phyloP scores from a whole-genome alignment of 208 protist species.

The Paratrypanosoma confusum region DNA sequence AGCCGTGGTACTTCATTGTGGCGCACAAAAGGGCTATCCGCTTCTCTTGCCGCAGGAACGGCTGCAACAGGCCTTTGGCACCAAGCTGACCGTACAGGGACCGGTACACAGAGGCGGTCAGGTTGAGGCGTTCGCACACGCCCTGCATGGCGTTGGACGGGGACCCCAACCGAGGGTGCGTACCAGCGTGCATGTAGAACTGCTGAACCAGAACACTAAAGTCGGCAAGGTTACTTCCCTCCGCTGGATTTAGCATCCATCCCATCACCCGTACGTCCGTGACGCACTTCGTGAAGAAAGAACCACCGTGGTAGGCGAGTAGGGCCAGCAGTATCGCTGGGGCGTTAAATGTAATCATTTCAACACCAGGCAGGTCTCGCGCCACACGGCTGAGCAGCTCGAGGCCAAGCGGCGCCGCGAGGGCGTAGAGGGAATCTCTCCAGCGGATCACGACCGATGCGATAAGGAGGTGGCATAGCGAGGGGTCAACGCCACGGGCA shows the following conservation, averaged over 20 bases:
- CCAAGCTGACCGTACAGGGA: slow-evolving; percentile 69
- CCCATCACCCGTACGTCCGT: slow-evolving; percentile 78
- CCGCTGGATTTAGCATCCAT: slow-evolving; percentile 50
- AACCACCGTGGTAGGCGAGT: slow-evolving; percentile 34
- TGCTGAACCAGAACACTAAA: slow-evolving; percentile 14
- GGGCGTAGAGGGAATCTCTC: slow-evolving; percentile 58
- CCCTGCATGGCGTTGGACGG: slow-evolving; percentile 8
- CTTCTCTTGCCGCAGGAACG: slow-evolving; percentile 81
- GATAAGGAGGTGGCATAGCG: slow-evolving; percentile 26
- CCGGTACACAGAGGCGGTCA: slow-evolving; percentile 64
- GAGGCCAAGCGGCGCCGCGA: slow-evolving; percentile 27
- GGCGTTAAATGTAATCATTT: slow-evolving; percentile 82
- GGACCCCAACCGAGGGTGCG: too few relatives aligned
- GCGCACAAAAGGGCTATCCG: slow-evolving; percentile 61
- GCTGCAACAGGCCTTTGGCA: slow-evolving; percentile 59
- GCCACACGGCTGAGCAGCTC: slow-evolving; percentile 50
- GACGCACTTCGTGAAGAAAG: slow-evolving; percentile 45
- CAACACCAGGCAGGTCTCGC: slow-evolving; percentile 59
- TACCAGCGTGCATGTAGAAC: too few relatives aligned
- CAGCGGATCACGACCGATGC: slow-evolving; percentile 48
- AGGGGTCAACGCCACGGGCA: slow-evolving; percentile 12
- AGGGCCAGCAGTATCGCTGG: slow-evolving; percentile 51
- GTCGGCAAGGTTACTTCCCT: slow-evolving; percentile 10
- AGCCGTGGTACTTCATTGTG: slow-evolving; percentile 61
- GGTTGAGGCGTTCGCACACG: slow-evolving; percentile 58